phyloP scores from a whole-genome alignment of 768 basidiomycete species.

The Boletus edulis region DNA sequence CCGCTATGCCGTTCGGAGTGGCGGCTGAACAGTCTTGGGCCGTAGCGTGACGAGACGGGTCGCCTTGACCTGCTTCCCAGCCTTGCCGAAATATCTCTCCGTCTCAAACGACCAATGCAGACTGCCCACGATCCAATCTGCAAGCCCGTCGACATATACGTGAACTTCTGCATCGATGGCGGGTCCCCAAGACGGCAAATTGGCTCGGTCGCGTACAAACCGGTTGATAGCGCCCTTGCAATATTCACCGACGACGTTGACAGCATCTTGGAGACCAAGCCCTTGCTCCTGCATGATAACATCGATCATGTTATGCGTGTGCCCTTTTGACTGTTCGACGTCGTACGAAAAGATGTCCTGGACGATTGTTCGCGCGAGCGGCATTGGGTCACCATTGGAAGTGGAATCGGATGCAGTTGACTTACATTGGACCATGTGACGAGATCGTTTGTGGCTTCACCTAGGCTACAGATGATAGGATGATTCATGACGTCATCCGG shows the following conservation, averaged over 20 bases:
- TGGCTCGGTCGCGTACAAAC: slow-evolving; percentile 45
- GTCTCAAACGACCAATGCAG: slow-evolving; percentile 77
- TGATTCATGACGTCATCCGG: slow-evolving; percentile 83
- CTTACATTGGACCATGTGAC: slow-evolving; percentile 86
- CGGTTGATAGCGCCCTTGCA: slow-evolving; percentile 73
- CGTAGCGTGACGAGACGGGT: slow-evolving; percentile 55
- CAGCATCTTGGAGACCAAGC: slow-evolving; percentile 69
- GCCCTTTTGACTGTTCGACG: slow-evolving; percentile 79
- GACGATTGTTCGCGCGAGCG: background rate
- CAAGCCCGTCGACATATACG: slow-evolving; percentile 65
- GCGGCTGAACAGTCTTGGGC: slow-evolving; percentile 31
- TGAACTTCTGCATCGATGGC: slow-evolving; percentile 62
- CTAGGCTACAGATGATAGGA: slow-evolving; percentile 60
- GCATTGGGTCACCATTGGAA: background rate
- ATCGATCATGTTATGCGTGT: slow-evolving; percentile 82
- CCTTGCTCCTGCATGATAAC: slow-evolving; percentile 74
- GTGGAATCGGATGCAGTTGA: slow-evolving; percentile 1
- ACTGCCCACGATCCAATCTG: slow-evolving; percentile 77
- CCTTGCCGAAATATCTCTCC: slow-evolving; percentile 68
- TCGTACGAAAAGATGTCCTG: slow-evolving; percentile 88
- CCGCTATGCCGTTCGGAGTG: background rate
- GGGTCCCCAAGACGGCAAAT: slow-evolving; percentile 69
- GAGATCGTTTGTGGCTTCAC: slow-evolving; percentile 76
- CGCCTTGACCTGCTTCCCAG: slow-evolving; percentile 53
- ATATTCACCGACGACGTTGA: slow-evolving; percentile 73